Evolutionary conservation across 2,329 filamentous ascomycete species (phyloP).

Genomic region (Westerdykella ornata): DNA sequence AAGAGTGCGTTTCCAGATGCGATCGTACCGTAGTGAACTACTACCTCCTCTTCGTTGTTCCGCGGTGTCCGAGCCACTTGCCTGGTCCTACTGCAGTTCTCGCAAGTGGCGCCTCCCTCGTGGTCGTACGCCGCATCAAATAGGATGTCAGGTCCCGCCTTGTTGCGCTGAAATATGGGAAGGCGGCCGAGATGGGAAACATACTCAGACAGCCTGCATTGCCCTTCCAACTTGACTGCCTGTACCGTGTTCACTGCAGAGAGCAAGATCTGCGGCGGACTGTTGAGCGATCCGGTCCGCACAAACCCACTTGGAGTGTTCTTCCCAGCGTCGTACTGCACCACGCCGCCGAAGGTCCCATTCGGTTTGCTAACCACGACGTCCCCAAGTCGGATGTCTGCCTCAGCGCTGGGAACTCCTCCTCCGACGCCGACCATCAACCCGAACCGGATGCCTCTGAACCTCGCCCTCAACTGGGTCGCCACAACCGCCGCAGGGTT

Average conservation of each 20-base stretch:
- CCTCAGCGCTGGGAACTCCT: constrained; percentile 14
- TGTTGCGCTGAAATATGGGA: too few relatives aligned
- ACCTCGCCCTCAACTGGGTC: constrained; percentile 26
- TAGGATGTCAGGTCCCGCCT: too few relatives aligned
- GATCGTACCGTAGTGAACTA: too few relatives aligned
- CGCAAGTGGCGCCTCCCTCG: too few relatives aligned
- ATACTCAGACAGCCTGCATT: too few relatives aligned
- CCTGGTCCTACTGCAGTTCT: too few relatives aligned
- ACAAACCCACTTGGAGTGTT: constrained; percentile 8
- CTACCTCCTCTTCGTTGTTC: too few relatives aligned
- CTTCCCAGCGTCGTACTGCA: constrained; percentile 20
- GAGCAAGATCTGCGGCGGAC: constrained; percentile 1
- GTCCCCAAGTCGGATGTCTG: constrained; percentile 21
- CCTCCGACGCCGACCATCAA: constrained; percentile 44
- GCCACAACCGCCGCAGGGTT: constrained; percentile 30
- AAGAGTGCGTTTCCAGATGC: too few relatives aligned
- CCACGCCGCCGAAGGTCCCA: constrained; percentile 6
- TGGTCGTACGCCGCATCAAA: too few relatives aligned
- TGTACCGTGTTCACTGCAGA: constrained; percentile 6
- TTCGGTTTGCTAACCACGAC: constrained; percentile 19
- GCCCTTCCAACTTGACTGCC: constrained; percentile 6
- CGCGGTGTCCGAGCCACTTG: too few relatives aligned
- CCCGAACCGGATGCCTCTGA: constrained; percentile 31
- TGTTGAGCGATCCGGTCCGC: neutral
- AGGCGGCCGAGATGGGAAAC: too few relatives aligned